A percentile compares a stretch with the other conserved stretches of the same genome.
These are phyloP conservation scores for Fallopia convolvulus DNA, from an alignment of 148 eudicot genomes.

Conservation along the genomic window DNA sequence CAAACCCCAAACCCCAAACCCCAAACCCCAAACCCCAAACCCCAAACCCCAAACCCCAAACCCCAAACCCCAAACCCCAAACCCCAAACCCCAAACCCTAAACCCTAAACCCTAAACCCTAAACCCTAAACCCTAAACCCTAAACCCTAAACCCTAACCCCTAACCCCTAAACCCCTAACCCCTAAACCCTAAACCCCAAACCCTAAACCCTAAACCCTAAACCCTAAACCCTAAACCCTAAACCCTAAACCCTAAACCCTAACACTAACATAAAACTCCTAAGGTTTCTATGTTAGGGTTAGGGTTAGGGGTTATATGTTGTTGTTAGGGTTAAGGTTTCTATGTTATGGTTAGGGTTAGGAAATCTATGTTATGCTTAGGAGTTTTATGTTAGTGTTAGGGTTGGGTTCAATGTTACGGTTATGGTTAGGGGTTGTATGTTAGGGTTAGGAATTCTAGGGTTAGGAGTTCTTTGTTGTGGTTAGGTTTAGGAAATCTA, in stretches of 20 bases:
- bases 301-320: too few species aligned
- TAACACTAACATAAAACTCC: background rate
- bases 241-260: background rate
- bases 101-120: background rate
- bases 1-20: background rate
- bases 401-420: too few species aligned
- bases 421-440: too few species aligned
- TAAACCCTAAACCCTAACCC: background rate
- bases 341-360: too few species aligned
- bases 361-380: too few species aligned
- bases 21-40: background rate
- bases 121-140: background rate
- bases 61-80: background rate
- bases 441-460: too few species aligned
- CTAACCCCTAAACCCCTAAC: background rate
- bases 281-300: too few species aligned
- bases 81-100: background rate
- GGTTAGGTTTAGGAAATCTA: too few species aligned
- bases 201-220: background rate
- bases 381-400: too few species aligned
- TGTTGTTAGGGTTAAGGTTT: too few species aligned
- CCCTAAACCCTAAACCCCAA: background rate
- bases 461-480: too few species aligned
- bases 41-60: background rate
- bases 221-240: background rate